Evolutionary conservation across 192 early-diverging fungal genomes (phyloP), one percentile per base, ranked within the genome.

Genomic region (Backusella sp.): DNA sequence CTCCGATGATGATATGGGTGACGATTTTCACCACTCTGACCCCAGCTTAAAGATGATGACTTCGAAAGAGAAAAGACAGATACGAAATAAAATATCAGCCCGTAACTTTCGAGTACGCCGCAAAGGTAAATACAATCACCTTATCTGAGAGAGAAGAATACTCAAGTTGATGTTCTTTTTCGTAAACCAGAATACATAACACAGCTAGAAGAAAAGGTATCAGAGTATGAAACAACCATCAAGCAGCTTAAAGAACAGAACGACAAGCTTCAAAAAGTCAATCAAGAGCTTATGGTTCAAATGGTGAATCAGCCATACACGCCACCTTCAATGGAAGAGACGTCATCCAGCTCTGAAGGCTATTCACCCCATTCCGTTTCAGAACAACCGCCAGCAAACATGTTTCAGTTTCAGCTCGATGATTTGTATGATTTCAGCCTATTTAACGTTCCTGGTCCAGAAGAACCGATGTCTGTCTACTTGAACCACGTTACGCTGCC

Each of bases 1-100:
- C 28, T 68, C 36, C 2, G 49, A 56, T 21, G 44, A 34, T 42
- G 44, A 34, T n/a, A 52, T 34, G 6, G 74, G 70, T 26, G 74
- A 76, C 3, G 74, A 66, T 3, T n/a, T 36, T 9, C 41, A 76
- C 9, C 26, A 71, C 4, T 26, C 41, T 23, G 26, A 42, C 36
- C 17, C 42, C 14, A 30, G 37, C 21, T 34, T 28, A 28, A 53
- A 68, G 46, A 37, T 86, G 42, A 75, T 93, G 76, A 75, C 86
- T 7, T 76, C 86, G 2, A 91, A 89, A 74, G 90, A 94, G 81
- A 83, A 90, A 23, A 82, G 92, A 37, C 90, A 90, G 80, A 76
- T 92, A 76, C 82, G 92, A 66, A 94, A 94, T 83, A 94, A 94
- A 73, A 91, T 94, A 35, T 90, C 89, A 14, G 92, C 92, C n/a